Conservation (phyloP, 1,284 basidiomycete genomes). For the Ceratobasidium sp. region DNA sequence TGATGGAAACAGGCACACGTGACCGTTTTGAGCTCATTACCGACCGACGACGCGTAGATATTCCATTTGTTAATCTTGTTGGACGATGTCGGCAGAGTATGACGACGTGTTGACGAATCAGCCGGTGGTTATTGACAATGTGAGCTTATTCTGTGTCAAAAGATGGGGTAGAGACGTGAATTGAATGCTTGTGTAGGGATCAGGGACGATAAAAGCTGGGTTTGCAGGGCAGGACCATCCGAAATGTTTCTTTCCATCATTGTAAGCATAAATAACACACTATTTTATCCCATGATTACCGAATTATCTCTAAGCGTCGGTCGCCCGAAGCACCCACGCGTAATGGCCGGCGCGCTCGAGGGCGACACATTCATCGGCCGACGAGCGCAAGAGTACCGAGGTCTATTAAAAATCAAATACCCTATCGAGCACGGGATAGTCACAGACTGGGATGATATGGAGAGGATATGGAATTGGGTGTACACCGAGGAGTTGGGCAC, state of each 20-base stretch:
- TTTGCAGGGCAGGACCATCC: slow-evolving; percentile 98
- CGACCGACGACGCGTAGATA: slow-evolving; percentile 39
- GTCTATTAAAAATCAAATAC: slow-evolving; percentile 95
- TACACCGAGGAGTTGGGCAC: slow-evolving; percentile 96
- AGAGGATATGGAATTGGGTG: slow-evolving; percentile 97
- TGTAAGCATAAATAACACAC: slow-evolving; percentile 73
- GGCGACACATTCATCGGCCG: slow-evolving; percentile 94
- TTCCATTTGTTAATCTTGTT: slow-evolving; percentile 12
- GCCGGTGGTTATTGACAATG: slow-evolving; percentile 97
- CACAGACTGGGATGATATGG: slow-evolving; percentile 98
- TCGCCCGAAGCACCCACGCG: slow-evolving; percentile 93
- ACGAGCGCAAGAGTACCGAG: slow-evolving; percentile 93
- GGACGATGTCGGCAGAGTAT: slow-evolving; percentile 80
- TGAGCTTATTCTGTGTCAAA: slow-evolving; percentile 61
- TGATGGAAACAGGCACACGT: slow-evolving; percentile 24
- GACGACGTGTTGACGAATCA: slow-evolving; percentile 94
- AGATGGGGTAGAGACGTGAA: slow-evolving; percentile 6
- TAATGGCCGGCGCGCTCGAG: slow-evolving; percentile 96
- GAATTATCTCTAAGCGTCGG: slow-evolving; percentile 77
- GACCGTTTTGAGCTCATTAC: neutral
- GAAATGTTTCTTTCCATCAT: slow-evolving; percentile 98
- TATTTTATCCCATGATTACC: slow-evolving; percentile 50
- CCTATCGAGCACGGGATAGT: slow-evolving; percentile 97
- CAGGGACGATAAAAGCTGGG: slow-evolving; percentile 96
- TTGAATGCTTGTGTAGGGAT: slow-evolving; percentile 74